Evolutionary conservation across 1,139 yeast species (phyloP).

Genomic region (Debaryomycetaceae sp.): DNA sequence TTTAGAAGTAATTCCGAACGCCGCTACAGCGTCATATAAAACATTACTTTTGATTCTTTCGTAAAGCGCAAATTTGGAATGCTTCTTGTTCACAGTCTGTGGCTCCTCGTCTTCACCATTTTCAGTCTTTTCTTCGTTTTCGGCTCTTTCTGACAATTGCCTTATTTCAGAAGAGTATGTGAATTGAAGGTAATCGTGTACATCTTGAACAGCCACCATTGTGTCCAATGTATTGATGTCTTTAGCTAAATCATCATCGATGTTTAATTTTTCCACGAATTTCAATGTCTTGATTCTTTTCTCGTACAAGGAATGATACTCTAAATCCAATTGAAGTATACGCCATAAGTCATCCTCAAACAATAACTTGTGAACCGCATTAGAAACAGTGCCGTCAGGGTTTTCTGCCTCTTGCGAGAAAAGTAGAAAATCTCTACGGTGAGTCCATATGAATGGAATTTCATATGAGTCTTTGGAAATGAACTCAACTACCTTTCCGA

Average conservation of each 20-base stretch:
- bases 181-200: constrained; percentile 80
- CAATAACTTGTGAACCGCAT: constrained; percentile 51
- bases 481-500: constrained; percentile 74
- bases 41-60: constrained; percentile 73
- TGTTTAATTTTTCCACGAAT: constrained; percentile 51
- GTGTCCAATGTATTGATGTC: constrained; percentile 58
- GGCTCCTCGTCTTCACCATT: constrained; percentile 12
- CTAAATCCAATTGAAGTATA: constrained; percentile 79
- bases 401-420: constrained; percentile 52
- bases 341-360: constrained; percentile 92
- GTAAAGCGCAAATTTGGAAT: constrained; percentile 66
- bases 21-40: constrained; percentile 64
- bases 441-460: constrained; percentile 96
- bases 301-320: constrained; percentile 80
- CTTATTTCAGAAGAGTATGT: constrained; percentile 72
- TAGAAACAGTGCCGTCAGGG: constrained; percentile 41
- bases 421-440: constrained; percentile 83
- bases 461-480: constrained; percentile 77
- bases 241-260: constrained; percentile 56
- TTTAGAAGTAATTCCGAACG: constrained; percentile 74
- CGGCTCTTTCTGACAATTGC: constrained; percentile 29
- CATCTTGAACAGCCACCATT: constrained; percentile 82
- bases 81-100: constrained; percentile 45
- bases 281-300: constrained; percentile 65
- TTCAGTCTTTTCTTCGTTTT: constrained; percentile 13